These are phyloP conservation scores for Ophiocordyceps camponoti-saundersi DNA, from an alignment of 2,329 filamentous ascomycete genomes.

Conservation along the genomic window DNA sequence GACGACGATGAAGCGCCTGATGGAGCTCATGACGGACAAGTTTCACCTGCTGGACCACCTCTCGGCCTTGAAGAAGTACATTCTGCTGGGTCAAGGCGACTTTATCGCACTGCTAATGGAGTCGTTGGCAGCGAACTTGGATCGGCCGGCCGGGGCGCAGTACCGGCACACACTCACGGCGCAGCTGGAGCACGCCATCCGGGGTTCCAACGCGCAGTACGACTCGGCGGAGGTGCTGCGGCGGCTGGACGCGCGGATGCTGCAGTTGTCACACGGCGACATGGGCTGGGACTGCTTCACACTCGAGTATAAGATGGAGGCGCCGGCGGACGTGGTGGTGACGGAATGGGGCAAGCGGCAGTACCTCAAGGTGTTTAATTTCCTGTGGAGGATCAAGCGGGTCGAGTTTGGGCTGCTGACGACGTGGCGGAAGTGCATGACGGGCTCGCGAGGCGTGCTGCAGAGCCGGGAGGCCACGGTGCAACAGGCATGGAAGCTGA, in stretches of 20 bases:
- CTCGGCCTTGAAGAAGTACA: slow-evolving; percentile 81
- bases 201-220: slow-evolving; percentile 91
- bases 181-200: slow-evolving; percentile 94
- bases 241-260: slow-evolving; percentile 90
- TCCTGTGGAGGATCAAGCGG: slow-evolving; percentile 93
- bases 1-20: slow-evolving; percentile 89
- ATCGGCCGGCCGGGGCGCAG: slow-evolving; percentile 88
- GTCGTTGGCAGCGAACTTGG: slow-evolving; percentile 78
- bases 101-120: slow-evolving; percentile 97
- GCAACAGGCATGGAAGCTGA: slow-evolving; percentile 72
- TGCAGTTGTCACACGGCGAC: slow-evolving; percentile 88
- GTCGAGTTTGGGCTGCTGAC: slow-evolving; percentile 87
- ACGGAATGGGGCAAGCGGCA: slow-evolving; percentile 91
- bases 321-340: slow-evolving; percentile 90
- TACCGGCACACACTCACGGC: slow-evolving; percentile 93
- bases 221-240: slow-evolving; percentile 84
- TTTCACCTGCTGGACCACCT: slow-evolving; percentile 92
- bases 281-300: slow-evolving; percentile 99
- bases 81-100: slow-evolving; percentile 86
- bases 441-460: slow-evolving; percentile 79
- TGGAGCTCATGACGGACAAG: slow-evolving; percentile 84
- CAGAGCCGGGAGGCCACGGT: slow-evolving; percentile 54
- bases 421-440: slow-evolving; percentile 93
- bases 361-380: slow-evolving; percentile 98
- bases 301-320: slow-evolving; percentile 94